Evolutionary conservation across 495 filamentous ascomycete genomes (phyloP), one percentile per base, ranked within the genome.

Genomic region (Hypoxylon lenormandii): DNA sequence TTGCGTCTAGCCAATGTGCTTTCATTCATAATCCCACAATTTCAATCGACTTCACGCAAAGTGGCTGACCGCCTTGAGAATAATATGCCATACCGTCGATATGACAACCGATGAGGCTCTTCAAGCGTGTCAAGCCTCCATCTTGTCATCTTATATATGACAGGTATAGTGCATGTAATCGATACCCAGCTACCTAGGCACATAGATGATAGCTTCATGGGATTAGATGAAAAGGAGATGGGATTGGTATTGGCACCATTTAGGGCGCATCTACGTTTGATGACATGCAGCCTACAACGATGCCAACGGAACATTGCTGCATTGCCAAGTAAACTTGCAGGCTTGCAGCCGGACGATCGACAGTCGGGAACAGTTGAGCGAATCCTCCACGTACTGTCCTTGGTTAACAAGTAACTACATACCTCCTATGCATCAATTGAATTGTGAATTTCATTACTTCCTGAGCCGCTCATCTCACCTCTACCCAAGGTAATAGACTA

Each of bases 281-380:
- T 70, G 61, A 50, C 51, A 70, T 64, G 67, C 67, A 70, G 57
- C 43, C 62, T 71, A 62, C 68, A 66, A 63, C 47, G 61, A 65
- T 48, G 68, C 62, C 58, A 62, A 36, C 62, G 42, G 52, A 66
- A 48, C 57, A 55, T 33, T 49, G 47, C 43, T 71, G 68, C 68
- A 71, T 61, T 66, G 62, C 62, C 68, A 71, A 37, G 62, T 59
- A 63, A 22, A 54, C 58, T 62, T 54, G 62, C 68, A 63, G 62
- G 52, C n/a, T n/a, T n/a, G n/a, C n/a, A n/a, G n/a, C 57, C 47
- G 58, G 47, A 26, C 62, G 68, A 71, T 71, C 61, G 61, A 71
- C 62, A 37, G 38, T 60, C 42, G 56, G 62, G 63, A 62, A 59
- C 28, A 38, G 38, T 33, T 33, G 30, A 59, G 59, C 22, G 54